Base-by-base conservation (phyloP, 108 stramenopile species). In the Skeletonema grethae region DNA sequence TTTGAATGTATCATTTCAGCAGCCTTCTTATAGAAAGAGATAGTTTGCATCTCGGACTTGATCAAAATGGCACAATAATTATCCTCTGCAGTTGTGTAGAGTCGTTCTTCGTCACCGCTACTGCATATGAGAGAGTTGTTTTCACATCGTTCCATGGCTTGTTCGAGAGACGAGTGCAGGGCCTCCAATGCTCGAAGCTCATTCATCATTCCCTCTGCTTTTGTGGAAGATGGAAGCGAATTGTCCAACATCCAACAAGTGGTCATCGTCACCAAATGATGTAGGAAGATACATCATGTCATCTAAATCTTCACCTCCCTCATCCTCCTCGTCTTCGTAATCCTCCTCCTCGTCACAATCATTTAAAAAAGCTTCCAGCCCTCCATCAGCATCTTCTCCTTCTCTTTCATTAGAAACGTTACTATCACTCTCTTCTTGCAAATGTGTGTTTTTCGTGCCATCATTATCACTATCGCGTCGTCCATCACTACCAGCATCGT, bases 361-460 rank as follows among this genome's bases (percentile, higher is more conserved):
- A 70, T 86, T 66, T 32, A 85, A 63, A 63, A 79, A 85, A 36
- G 68, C 81, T 15, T 83, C 75, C 55, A 85, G 41, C 20, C 69
- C 71, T 25, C 66, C 73, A 43, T 70, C 68, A 31, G 63, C 63
- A 10, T 63, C 15, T 15, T 41, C 75, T 71, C n/a, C 29, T 38
- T 50, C 31, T 16, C 24, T 24, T 11, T 34, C 22, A 30, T 32
- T 38, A 25, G 24, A 24, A n/a, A n/a, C n/a, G n/a, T n/a, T n/a
- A n/a, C n/a, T n/a, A n/a, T n/a, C n/a, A n/a, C 38, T 39, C 13
- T n/a, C 45, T 31, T 67, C 50, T 53, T 32, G 32, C 22, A 22
- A 55, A 55, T 70, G n/a, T n/a, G n/a, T n/a, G n/a, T n/a, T n/a
- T n/a, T n/a, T n/a, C n/a, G n/a, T n/a, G n/a, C n/a, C n/a, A n/a